phyloP scores from a whole-genome alignment of 768 basidiomycete genomes.

The Calvatia gigantea region DNA sequence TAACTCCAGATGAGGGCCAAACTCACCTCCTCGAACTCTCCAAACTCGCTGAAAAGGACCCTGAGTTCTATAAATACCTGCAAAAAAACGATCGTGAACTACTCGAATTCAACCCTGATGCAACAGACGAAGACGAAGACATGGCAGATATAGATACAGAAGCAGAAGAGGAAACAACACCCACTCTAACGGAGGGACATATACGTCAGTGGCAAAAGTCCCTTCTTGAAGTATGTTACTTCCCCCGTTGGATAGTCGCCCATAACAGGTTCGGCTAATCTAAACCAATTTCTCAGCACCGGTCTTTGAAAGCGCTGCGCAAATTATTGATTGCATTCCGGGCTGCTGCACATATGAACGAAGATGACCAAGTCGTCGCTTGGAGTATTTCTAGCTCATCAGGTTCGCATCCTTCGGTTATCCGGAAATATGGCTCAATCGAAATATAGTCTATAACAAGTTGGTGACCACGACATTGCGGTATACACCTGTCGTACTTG shows the following conservation, averaged over 20 bases:
- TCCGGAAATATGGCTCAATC: slow-evolving; percentile 9
- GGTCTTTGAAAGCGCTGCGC: slow-evolving; percentile 78
- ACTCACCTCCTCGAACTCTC: slow-evolving; percentile 80
- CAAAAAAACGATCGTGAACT: slow-evolving; percentile 93
- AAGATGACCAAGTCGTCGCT: slow-evolving; percentile 72
- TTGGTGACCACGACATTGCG: slow-evolving; percentile 80
- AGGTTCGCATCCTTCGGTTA: slow-evolving; percentile 39
- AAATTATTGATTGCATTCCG: slow-evolving; percentile 89
- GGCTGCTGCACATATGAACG: slow-evolving; percentile 86
- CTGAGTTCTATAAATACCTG: slow-evolving; percentile 98
- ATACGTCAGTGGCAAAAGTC: slow-evolving; percentile 86
- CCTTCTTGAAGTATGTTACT: slow-evolving; percentile 65
- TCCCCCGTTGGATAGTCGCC: background rate
- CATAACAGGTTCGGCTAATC: background rate
- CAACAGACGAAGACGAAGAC: slow-evolving; percentile 34
- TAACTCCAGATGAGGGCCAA: slow-evolving; percentile 58
- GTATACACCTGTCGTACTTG: slow-evolving; percentile 87
- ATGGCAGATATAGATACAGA: slow-evolving; percentile 45
- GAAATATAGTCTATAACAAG: slow-evolving; percentile 82
- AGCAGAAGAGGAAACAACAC: slow-evolving; percentile 44
- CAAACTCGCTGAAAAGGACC: slow-evolving; percentile 91
- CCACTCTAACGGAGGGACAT: slow-evolving; percentile 66
- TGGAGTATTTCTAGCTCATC: slow-evolving; percentile 85
- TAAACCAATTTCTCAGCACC: slow-evolving; percentile 48
- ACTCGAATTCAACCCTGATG: slow-evolving; percentile 68